Conservation (phyloP, 139 green algal genomes). For the Micromonas commoda region DNA sequence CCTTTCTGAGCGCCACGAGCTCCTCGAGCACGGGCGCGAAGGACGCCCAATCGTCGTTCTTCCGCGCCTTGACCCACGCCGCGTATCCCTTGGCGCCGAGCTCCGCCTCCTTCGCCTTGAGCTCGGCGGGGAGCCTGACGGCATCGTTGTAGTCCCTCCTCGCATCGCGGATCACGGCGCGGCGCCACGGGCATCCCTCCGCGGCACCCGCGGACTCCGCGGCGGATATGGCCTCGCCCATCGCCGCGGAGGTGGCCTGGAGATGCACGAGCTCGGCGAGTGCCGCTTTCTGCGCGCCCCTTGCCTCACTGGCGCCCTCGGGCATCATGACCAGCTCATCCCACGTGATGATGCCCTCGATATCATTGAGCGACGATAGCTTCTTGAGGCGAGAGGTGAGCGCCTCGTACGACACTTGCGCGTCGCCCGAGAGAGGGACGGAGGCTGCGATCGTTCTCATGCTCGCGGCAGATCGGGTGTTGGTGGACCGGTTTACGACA, state of each 20-base stretch:
- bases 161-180: not conserved
- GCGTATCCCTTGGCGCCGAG: conserved; percentile 65
- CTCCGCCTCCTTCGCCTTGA: conserved; percentile 59
- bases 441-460: not conserved
- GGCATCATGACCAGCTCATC: conserved; percentile 77
- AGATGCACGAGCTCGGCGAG: conserved; percentile 75
- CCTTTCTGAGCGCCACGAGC: conserved; percentile 60
- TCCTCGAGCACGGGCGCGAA: conserved; percentile 76
- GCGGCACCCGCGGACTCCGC: not conserved
- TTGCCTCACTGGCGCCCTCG: conserved; percentile 20
- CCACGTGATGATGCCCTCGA: conserved; percentile 63
- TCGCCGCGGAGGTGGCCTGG: conserved; percentile 36
- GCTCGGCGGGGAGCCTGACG: conserved; percentile 59
- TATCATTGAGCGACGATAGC: conserved; percentile 50
- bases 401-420: not conserved
- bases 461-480: no score
- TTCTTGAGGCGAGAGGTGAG: conserved; percentile 47
- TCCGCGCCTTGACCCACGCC: conserved; percentile 69
- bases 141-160: conserved; percentile 34
- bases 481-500: no score
- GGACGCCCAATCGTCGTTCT: conserved; percentile 59
- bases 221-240: conserved; percentile 19
- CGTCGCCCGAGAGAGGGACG: not conserved
- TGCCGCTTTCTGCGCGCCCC: conserved; percentile 62
- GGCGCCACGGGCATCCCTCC: not conserved